Base-by-base conservation (phyloP, 129 eudicot genomes). In the Logfia minima region DNA sequence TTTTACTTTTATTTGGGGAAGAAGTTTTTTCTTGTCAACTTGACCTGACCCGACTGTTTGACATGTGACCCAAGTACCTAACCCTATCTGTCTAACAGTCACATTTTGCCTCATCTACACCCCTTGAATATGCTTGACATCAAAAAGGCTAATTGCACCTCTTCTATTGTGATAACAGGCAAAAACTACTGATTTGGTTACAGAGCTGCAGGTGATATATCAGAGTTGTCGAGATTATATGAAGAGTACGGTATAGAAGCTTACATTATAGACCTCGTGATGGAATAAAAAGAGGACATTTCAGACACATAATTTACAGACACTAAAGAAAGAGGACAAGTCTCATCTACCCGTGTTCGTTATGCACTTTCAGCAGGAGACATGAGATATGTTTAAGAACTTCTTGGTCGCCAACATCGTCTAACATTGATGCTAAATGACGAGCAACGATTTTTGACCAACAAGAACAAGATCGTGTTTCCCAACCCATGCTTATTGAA, bases 341-440 rank as follows among this genome's bases (percentile, higher is more conserved):
- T 94, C 23, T 91, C 99, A 41, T 94, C 99, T 62, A 94, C 99
- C 63, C 92, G 96, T 76, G 99, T 94, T 41, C 96, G 99, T 22
- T 84, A 84, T 69, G 99, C 99, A 56, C 97, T 94, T 75, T 82
- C 88, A 70, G 80, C 76, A 63, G 97, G 99, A 58, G 94, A 94
- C 63, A 91, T 94, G 94, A 84, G 65, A 65, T 94, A 94, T 60
- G 99, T 94, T 32, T 86, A 92, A 0, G 92, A 91, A 77, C 94
- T 94, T 52, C 87, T 94, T 76, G 99, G 99, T 23, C 99, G 99
- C 74, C 77, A 79, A 6, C 99, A 94, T 82, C 99, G 97, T 19
- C 84, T 91, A 10, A 78, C 89, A 11, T 69, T 94, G 35, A 80
- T 24, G 81, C 69, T 78, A 11, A 82, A 81, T 59, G 81, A 84